These are phyloP conservation scores for Mycosarcoma maydis DNA, from an alignment of 1,284 basidiomycete species.

Conservation along the genomic window DNA sequence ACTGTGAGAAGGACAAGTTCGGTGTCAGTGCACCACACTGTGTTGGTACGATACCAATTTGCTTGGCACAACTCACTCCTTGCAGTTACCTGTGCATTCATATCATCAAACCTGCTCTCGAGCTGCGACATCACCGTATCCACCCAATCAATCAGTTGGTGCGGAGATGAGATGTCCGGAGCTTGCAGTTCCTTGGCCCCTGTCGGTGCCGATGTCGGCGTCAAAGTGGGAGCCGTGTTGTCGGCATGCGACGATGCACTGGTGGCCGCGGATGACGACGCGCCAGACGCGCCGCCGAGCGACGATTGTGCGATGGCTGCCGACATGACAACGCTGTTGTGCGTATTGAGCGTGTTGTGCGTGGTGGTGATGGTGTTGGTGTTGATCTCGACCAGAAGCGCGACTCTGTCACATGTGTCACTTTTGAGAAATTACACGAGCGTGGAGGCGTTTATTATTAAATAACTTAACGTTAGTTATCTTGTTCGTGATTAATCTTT, in stretches of 20 bases:
- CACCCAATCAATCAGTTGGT: slow-evolving; percentile 66
- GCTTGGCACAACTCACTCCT: slow-evolving; percentile 51
- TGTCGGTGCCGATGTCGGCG: background rate
- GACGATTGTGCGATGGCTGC: slow-evolving; percentile 3
- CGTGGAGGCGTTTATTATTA: too few relatives aligned
- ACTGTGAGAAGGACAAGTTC: slow-evolving; percentile 48
- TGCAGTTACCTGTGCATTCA: slow-evolving; percentile 55
- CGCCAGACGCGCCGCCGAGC: background rate
- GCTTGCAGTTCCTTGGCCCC: slow-evolving; percentile 2
- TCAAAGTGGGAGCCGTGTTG: background rate
- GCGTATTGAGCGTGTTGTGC: background rate
- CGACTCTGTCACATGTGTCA: too few relatives aligned
- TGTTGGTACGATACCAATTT: background rate
- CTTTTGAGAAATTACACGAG: too few relatives aligned
- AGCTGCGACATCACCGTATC: slow-evolving; percentile 58
- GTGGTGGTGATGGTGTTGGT: slow-evolving; percentile 1
- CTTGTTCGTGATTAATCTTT: too few relatives aligned
- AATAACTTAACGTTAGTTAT: too few relatives aligned
- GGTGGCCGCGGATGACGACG: slow-evolving; percentile 2
- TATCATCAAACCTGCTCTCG: slow-evolving; percentile 57
- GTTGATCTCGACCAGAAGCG: background rate
- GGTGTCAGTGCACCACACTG: too few relatives aligned
- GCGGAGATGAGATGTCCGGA: slow-evolving; percentile 54
- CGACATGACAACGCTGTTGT: background rate
- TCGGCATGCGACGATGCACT: slow-evolving; percentile 9